phyloP scores from a whole-genome alignment of 768 basidiomycete genomes.

The Postia placenta region DNA sequence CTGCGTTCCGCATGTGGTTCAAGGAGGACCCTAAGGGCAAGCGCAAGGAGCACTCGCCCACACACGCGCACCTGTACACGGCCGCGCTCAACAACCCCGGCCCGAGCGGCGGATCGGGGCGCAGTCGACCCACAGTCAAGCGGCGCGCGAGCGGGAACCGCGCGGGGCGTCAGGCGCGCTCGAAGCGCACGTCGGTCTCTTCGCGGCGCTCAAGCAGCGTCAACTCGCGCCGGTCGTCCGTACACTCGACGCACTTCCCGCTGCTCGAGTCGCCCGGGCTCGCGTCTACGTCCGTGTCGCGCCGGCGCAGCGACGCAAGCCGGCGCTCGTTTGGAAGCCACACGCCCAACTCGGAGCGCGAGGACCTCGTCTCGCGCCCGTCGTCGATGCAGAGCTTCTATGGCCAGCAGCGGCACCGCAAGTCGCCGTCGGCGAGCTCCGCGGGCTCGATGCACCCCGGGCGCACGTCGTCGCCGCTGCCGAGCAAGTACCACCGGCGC shows the following conservation, averaged over 20 bases:
- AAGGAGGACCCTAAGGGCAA: constrained; percentile 88
- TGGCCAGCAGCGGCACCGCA: constrained; percentile 56
- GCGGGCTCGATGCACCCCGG: constrained; percentile 50
- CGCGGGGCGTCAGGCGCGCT: constrained; percentile 35
- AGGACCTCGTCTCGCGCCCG: constrained; percentile 72
- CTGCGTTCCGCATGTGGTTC: constrained; percentile 88
- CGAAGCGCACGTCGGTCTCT: constrained; percentile 65
- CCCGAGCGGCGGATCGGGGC: constrained; percentile 14
- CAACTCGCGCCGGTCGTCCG: constrained; percentile 73
- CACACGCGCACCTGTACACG: constrained; percentile 11
- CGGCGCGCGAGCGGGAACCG: constrained; percentile 42
- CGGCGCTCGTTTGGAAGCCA: constrained; percentile 72
- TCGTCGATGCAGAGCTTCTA: constrained; percentile 83
- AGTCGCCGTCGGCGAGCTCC: constrained; percentile 75
- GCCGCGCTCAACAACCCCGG: constrained; percentile 10
- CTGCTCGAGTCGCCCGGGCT: constrained; percentile 54
- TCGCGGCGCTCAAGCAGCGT: constrained; percentile 89
- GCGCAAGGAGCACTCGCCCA: constrained; percentile 43
- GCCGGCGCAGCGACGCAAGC: constrained; percentile 44
- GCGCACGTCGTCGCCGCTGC: constrained; percentile 73
- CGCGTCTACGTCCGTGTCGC: constrained; percentile 27
- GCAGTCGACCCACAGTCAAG: constrained; percentile 35
- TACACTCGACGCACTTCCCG: constrained; percentile 39
- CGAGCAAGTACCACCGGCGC: constrained; percentile 68
- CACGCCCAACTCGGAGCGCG: constrained; percentile 84